Percentiles rank a stretch among this genome's conserved stretches.
phyloP scores from a whole-genome alignment of 202 grass and related monocot genomes.

The Dendrocalamus latiflorus region DNA sequence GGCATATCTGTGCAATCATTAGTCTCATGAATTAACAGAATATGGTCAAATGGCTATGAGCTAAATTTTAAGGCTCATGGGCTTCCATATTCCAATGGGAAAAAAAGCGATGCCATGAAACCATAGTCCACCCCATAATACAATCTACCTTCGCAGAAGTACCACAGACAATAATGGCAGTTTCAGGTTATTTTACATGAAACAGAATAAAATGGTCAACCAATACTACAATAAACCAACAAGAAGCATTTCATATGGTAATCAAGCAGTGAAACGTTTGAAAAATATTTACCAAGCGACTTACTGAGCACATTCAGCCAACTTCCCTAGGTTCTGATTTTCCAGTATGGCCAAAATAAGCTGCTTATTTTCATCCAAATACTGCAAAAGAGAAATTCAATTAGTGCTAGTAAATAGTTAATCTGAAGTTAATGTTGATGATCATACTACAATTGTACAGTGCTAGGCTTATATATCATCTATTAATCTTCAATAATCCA shows the following conservation, averaged over 20 bases:
- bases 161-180: background rate
- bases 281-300: conserved; percentile 9
- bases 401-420: background rate
- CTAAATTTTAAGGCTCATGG: background rate
- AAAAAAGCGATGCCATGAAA: background rate
- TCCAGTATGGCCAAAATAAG: conserved; percentile 98
- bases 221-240: background rate
- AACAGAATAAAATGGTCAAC: background rate
- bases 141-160: background rate
- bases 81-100: background rate
- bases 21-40: background rate
- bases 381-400: conserved; percentile 47
- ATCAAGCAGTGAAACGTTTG: background rate
- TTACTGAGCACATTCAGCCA: conserved; percentile 99
- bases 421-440: background rate
- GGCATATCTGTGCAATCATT: background rate
- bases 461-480: background rate
- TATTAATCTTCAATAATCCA: background rate
- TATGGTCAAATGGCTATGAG: background rate
- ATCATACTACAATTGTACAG: background rate
- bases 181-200: background rate
- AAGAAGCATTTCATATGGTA: background rate
- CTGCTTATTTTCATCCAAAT: conserved; percentile 99
- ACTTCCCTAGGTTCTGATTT: conserved; percentile 95
- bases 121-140: background rate